Evolutionary conservation across 768 basidiomycete genomes (phyloP).

Genomic region (Lentinula guzmanii): DNA sequence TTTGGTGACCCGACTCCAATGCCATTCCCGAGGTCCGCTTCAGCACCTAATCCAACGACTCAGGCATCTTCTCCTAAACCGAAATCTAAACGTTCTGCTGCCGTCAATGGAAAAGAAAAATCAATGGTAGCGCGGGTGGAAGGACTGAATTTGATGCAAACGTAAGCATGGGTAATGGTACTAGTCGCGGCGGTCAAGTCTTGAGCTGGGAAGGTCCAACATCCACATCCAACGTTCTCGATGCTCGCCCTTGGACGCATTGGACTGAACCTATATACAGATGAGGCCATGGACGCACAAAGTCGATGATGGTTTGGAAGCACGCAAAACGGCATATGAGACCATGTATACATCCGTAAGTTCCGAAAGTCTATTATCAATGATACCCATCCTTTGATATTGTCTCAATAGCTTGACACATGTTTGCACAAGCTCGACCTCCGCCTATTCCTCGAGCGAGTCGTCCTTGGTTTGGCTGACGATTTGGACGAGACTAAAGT

Average conservation of each 20-base stretch:
- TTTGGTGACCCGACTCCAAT: conserved; percentile 47
- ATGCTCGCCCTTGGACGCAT: conserved; percentile 8
- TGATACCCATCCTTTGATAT: no score
- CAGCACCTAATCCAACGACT: conserved; percentile 8
- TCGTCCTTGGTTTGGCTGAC: no score
- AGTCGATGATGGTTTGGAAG: no score
- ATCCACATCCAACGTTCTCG: not conserved
- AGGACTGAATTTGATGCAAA: conserved; percentile 18
- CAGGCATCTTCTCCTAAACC: conserved; percentile 21
- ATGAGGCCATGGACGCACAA: no score
- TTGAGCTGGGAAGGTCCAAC: not conserved
- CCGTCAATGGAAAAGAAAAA: conserved; percentile 27
- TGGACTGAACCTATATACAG: conserved; percentile 1
- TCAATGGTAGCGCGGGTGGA: conserved; percentile 20
- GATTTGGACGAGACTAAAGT: no score
- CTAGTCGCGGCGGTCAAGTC: conserved; percentile 9
- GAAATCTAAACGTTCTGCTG: conserved; percentile 28
- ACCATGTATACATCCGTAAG: no score
- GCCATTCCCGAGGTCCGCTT: conserved; percentile 21
- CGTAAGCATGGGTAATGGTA: conserved; percentile 19
- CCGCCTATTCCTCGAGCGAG: no score
- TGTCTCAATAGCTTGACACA: no score
- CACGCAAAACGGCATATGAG: no score
- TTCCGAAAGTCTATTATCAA: no score
- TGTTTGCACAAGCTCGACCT: no score